Conservation (phyloP, 768 basidiomycete species). For the Aureoboletus auriporus region DNA sequence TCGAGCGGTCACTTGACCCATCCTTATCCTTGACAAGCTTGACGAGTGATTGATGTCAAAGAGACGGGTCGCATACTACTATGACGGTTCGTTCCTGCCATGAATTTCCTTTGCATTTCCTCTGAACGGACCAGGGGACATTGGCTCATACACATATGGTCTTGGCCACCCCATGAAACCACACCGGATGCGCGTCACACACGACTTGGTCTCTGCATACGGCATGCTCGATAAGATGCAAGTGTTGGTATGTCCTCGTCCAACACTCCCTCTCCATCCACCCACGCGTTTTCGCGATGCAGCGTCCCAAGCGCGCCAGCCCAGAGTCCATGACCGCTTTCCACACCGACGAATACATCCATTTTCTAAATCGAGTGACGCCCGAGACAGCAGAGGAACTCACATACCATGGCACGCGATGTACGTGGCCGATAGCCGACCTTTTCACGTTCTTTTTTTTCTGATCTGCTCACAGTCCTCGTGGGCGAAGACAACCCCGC, state of each 20-base stretch:
- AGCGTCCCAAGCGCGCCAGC: slow-evolving; percentile 70
- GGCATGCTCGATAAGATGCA: slow-evolving; percentile 95
- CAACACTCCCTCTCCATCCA: neutral
- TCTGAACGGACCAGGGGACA: slow-evolving; percentile 47
- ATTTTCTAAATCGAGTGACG: slow-evolving; percentile 83
- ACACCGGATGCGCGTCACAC: slow-evolving; percentile 89
- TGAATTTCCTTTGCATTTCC: neutral
- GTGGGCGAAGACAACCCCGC: slow-evolving; percentile 95
- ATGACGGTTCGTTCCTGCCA: slow-evolving; percentile 54
- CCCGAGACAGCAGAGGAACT: slow-evolving; percentile 89
- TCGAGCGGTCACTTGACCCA: too few species aligned
- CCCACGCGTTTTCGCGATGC: neutral
- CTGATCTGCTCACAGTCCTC: slow-evolving; percentile 33
- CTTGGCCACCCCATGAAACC: slow-evolving; percentile 95
- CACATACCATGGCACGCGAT: slow-evolving; percentile 80
- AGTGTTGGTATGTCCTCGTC: slow-evolving; percentile 54
- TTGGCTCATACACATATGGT: slow-evolving; percentile 77
- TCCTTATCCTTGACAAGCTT: too few species aligned
- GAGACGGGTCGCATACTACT: slow-evolving; percentile 75
- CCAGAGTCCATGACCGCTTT: slow-evolving; percentile 85
- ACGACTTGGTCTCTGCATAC: slow-evolving; percentile 88
- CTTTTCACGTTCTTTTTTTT: neutral
- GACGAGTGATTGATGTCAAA: too few species aligned
- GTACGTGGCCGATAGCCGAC: slow-evolving; percentile 40
- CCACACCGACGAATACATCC: slow-evolving; percentile 97